phyloP scores from a whole-genome alignment of 495 filamentous ascomycete genomes.

The Lophiostoma macrostomum region DNA sequence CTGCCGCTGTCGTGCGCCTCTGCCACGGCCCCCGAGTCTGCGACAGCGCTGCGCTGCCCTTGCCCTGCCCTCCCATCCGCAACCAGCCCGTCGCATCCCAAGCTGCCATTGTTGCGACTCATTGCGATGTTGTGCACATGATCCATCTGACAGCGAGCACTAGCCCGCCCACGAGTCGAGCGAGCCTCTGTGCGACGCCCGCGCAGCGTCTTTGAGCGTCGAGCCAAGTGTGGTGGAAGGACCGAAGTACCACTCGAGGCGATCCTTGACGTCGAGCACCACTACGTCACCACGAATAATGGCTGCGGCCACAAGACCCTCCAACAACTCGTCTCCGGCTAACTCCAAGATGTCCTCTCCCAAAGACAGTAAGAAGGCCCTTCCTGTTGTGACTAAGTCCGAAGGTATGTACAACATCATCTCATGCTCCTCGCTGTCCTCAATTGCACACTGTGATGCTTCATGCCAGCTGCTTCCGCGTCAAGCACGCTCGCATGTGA shows the following conservation, averaged over 20 bases:
- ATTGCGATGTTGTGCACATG: too few species aligned
- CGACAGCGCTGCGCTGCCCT: not conserved
- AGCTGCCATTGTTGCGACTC: too few species aligned
- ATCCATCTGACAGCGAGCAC: too few species aligned
- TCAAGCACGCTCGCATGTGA: constrained; percentile 1
- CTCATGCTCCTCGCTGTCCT: not conserved
- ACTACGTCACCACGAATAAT: constrained; percentile 38
- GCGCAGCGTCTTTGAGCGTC: too few species aligned
- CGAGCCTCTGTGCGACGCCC: too few species aligned
- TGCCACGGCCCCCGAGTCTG: constrained; percentile 7
- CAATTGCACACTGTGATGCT: not conserved
- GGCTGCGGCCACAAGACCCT: constrained; percentile 36
- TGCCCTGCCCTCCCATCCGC: not conserved
- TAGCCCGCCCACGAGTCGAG: too few species aligned
- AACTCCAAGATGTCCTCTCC: constrained; percentile 40
- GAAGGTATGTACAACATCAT: constrained; percentile 35
- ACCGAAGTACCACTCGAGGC: constrained; percentile 10
- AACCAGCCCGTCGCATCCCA: not conserved
- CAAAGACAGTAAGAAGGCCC: constrained; percentile 34
- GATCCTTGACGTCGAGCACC: constrained; percentile 12
- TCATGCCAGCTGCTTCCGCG: not conserved
- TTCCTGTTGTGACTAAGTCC: constrained; percentile 18
- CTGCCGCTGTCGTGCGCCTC: constrained; percentile 5
- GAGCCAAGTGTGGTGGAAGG: constrained; percentile 3
- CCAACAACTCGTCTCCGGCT: constrained; percentile 35